Conservation (phyloP, 176 grass and related monocot species). For the Avena atlantica region DNA sequence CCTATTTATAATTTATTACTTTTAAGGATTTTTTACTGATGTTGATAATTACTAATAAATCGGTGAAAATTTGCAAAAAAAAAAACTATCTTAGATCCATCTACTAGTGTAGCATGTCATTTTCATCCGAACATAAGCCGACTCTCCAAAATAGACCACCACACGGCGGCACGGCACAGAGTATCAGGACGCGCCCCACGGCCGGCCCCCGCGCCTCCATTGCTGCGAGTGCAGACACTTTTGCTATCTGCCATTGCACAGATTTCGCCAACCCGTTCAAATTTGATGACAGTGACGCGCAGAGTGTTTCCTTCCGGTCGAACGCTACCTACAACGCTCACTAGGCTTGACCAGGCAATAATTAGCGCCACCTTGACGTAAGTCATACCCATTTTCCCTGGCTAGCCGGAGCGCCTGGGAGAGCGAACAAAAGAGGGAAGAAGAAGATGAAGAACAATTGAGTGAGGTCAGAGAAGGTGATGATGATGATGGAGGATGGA, state of each 20-base stretch:
- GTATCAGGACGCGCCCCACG: conserved; percentile 9
- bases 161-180: not conserved
- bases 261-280: conserved; percentile 34
- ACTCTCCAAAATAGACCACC: not conserved
- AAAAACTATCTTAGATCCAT: too few species aligned
- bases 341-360: not conserved
- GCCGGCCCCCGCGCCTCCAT: not conserved
- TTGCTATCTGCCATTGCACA: not conserved
- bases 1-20: too few species aligned
- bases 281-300: conserved; percentile 32
- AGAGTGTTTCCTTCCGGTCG: conserved; percentile 14
- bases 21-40: too few species aligned
- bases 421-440: not conserved
- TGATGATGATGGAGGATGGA: not conserved
- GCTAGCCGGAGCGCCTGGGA: not conserved
- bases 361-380: not conserved
- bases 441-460: not conserved
- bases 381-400: conserved; percentile 34
- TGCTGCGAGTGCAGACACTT: conserved; percentile 9
- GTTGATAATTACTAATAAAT: too few species aligned
- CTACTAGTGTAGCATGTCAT: too few species aligned
- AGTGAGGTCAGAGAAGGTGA: not conserved
- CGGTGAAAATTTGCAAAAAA: too few species aligned
- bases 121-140: not conserved
- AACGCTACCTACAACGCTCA: conserved; percentile 33